Conservation (phyloP, 139 green algal species). For the Chlamydomonas schloesseri region DNA sequence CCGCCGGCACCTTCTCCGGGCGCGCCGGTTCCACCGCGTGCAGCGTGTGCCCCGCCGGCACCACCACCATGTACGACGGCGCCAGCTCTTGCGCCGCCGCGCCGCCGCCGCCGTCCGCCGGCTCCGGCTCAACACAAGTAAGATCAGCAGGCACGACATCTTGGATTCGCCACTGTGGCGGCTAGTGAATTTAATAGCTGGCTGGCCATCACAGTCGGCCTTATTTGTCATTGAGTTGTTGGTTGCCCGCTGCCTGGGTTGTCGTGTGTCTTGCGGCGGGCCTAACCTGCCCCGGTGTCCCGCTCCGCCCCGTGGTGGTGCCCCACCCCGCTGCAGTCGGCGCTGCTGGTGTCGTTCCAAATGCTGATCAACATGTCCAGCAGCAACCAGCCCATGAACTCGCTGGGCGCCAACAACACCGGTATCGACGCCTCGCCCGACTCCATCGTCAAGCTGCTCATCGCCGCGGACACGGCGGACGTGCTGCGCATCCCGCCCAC, state of each 20-base stretch:
- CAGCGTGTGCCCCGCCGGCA: slow-evolving; percentile 14
- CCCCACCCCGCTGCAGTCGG: too few relatives aligned
- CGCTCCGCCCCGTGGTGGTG: too few relatives aligned
- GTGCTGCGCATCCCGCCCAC: slow-evolving; percentile 23
- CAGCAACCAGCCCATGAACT: neutral
- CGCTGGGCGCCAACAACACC: neutral
- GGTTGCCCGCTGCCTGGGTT: too few relatives aligned
- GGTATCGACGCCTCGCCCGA: slow-evolving; percentile 1
- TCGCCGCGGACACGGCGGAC: slow-evolving; percentile 23
- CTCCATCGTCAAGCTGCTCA: slow-evolving; percentile 17
- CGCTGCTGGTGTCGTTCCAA: slow-evolving; percentile 13
- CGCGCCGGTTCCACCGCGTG: neutral
- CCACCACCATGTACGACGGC: slow-evolving; percentile 14
- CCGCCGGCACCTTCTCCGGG: slow-evolving; percentile 11
- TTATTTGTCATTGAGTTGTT: too few relatives aligned
- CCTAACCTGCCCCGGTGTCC: too few relatives aligned
- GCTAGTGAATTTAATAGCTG: too few relatives aligned
- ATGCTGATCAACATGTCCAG: slow-evolving; percentile 25
- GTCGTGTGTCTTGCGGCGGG: neutral
- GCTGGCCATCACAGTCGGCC: too few relatives aligned
- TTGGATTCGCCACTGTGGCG: too few relatives aligned
- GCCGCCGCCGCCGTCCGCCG: neutral
- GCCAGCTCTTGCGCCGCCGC: neutral
- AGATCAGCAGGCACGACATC: too few relatives aligned
- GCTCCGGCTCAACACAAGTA: too few relatives aligned